phyloP scores from a whole-genome alignment of 2,329 filamentous ascomycete genomes.

The Aspergillus persii region DNA sequence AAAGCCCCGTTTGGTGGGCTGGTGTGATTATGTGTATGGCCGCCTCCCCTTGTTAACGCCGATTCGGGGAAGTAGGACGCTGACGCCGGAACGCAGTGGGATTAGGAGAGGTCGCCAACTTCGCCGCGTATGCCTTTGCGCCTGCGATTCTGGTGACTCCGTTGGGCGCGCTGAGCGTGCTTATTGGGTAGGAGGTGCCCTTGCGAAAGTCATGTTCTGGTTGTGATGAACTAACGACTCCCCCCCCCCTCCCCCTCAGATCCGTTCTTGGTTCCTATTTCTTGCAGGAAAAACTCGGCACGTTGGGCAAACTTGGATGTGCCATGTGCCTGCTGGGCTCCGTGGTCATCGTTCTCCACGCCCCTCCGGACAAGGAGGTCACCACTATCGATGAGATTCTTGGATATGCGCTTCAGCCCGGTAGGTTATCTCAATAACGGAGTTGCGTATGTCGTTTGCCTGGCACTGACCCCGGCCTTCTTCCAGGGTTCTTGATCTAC shows the following conservation, averaged over 20 bases:
- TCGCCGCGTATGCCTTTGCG: slow-evolving; percentile 96
- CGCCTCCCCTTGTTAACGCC: slow-evolving; percentile 33
- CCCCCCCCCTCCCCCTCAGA: slow-evolving; percentile 37
- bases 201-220: background rate
- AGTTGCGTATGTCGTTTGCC: background rate
- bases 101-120: slow-evolving; percentile 92
- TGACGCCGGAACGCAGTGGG: slow-evolving; percentile 62
- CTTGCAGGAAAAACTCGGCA: slow-evolving; percentile 83
- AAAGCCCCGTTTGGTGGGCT: slow-evolving; percentile 95
- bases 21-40: slow-evolving; percentile 78
- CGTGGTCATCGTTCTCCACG: slow-evolving; percentile 95
- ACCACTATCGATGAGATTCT: slow-evolving; percentile 89
- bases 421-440: slow-evolving; percentile 50
- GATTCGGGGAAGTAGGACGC: background rate
- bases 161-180: slow-evolving; percentile 85
- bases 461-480: slow-evolving; percentile 1
- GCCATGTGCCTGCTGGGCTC: slow-evolving; percentile 95
- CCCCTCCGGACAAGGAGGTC: slow-evolving; percentile 89
- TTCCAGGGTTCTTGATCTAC: slow-evolving; percentile 82
- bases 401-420: slow-evolving; percentile 83
- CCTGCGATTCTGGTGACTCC: slow-evolving; percentile 98
- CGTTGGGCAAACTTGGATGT: slow-evolving; percentile 87
- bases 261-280: slow-evolving; percentile 95
- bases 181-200: slow-evolving; percentile 65
- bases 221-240: slow-evolving; percentile 20